Percentiles rank a stretch among this genome's conserved stretches.
Evolutionary conservation across 768 basidiomycete genomes (phyloP).

Genomic region (Kwoniella newhampshirensis): DNA sequence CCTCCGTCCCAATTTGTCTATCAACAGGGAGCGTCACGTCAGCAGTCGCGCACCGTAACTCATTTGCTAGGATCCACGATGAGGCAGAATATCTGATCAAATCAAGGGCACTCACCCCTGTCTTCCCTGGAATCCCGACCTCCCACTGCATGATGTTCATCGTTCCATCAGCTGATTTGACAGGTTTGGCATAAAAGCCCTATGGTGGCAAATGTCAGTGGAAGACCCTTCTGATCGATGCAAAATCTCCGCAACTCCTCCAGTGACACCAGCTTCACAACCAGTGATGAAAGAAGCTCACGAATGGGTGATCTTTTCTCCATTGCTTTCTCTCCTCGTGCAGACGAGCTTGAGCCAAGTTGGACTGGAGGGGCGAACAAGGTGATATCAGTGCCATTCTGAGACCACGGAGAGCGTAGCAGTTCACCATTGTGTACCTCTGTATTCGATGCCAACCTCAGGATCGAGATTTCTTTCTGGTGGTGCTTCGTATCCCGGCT

Average conservation of each 20-base stretch:
- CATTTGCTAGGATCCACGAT: too few species aligned
- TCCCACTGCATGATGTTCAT: constrained; percentile 99
- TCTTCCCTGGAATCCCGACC: constrained; percentile 95
- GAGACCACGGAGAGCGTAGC: too few species aligned
- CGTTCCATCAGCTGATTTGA: constrained; percentile 83
- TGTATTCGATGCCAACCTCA: too few species aligned
- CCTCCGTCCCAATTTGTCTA: constrained; percentile 98
- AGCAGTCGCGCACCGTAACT: too few species aligned
- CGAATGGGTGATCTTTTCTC: constrained; percentile 98
- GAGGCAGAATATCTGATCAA: too few species aligned
- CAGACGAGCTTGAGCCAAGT: constrained; percentile 68
- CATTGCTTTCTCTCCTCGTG: constrained; percentile 98
- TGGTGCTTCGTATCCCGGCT: too few species aligned
- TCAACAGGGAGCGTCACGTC: neutral
- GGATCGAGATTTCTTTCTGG: too few species aligned
- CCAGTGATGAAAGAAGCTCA: constrained; percentile 59
- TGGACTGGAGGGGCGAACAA: constrained; percentile 21
- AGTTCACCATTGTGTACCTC: too few species aligned
- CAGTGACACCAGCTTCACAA: too few species aligned
- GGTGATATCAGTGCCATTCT: neutral
- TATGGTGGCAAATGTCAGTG: constrained; percentile 49
- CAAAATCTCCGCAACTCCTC: too few species aligned
- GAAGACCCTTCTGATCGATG: neutral
- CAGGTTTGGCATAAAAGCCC: constrained; percentile 96
- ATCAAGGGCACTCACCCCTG: constrained; percentile 70